Evolutionary conservation across 2,329 filamentous ascomycete species (phyloP), one percentile per base, ranked within the genome.

Genomic region (Aquanectria penicillioides): DNA sequence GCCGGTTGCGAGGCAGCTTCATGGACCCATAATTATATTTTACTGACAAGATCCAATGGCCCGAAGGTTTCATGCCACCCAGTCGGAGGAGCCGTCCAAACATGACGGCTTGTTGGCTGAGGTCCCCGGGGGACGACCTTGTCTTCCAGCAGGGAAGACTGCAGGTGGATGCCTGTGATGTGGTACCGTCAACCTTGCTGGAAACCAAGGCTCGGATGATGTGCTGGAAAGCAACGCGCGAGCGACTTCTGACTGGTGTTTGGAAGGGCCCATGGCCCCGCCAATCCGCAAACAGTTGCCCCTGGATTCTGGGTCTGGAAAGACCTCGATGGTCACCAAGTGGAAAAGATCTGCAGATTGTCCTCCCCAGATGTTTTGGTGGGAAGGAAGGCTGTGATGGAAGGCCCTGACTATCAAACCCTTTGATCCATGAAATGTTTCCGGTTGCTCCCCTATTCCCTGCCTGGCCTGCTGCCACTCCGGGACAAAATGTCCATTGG

Each of bases 251-350:
- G 34, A 40, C n/a, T 38, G 54, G 37, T 15, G 23, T 44, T 33
- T 49, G 23, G 29, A 26, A 28, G 38, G 18, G 23, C 25, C 33
- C 11, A 11, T 22, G 28, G 29, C 17, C 34, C 47, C 34, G 40
- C 47, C 33, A 23, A 10, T 33, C 40, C 36, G 12, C 53, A 36
- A n/a, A 38, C 22, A 50, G 20, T 18, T 41, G 34, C 55, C 55
- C 55, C 55, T 52, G 48, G 47, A 52, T 48, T n/a, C 15, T 52
- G 47, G n/a, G 20, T 44, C 47, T n/a, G n/a, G n/a, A n/a, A n/a
- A n/a, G n/a, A n/a, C n/a, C 38, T 34, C 15, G 20, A 18, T 44
- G 29, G 38, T 40, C 29, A n/a, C 36, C 17, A 15, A 36, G 47
- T 25, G 17, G 48, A 40, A 58, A 52, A 22, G 55, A 58, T 58